These are phyloP conservation scores for Pichia phayaonensis DNA, from an alignment of 805 yeast genomes.

Conservation along the genomic window DNA sequence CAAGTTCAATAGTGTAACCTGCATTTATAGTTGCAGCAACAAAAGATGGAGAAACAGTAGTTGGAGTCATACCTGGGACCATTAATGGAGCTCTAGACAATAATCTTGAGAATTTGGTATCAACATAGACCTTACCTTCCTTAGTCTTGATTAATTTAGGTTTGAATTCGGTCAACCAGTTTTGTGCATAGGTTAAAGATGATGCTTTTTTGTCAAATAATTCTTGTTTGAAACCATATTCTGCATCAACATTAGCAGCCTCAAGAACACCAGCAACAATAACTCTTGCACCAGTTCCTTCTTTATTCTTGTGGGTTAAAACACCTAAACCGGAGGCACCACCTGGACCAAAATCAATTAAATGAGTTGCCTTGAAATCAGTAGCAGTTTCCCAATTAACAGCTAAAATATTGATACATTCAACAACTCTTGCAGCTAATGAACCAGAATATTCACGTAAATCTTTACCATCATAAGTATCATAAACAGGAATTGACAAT, in stretches of 20 bases:
- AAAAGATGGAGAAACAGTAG: conserved; percentile 90
- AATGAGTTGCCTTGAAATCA: conserved; percentile 71
- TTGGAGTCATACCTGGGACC: conserved; percentile 99
- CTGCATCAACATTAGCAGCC: conserved; percentile 58
- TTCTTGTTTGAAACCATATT: conserved; percentile 94
- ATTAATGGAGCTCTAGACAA: conserved; percentile 92
- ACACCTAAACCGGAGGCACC: conserved; percentile 96
- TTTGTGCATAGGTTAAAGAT: conserved; percentile 71
- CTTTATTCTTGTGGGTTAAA: conserved; percentile 94
- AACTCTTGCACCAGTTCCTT: conserved; percentile 95
- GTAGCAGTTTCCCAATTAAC: conserved; percentile 96
- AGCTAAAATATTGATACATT: conserved; percentile 79
- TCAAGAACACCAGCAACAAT: conserved; percentile 91
- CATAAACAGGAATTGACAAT: conserved; percentile 80
- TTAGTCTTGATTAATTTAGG: conserved; percentile 78
- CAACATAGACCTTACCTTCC: conserved; percentile 71
- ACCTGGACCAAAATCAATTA: conserved; percentile 98
- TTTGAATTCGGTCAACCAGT: conserved; percentile 85
- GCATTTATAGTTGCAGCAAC: conserved; percentile 92
- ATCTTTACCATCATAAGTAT: conserved; percentile 80
- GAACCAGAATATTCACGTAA: conserved; percentile 50
- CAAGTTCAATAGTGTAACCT: conserved; percentile 95
- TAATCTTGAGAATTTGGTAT: conserved; percentile 88
- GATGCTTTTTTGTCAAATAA: conserved; percentile 63
- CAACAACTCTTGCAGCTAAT: conserved; percentile 60